Conservation (phyloP, 371 early-diverging fungal genomes). For the Sporodiniella umbellata region DNA sequence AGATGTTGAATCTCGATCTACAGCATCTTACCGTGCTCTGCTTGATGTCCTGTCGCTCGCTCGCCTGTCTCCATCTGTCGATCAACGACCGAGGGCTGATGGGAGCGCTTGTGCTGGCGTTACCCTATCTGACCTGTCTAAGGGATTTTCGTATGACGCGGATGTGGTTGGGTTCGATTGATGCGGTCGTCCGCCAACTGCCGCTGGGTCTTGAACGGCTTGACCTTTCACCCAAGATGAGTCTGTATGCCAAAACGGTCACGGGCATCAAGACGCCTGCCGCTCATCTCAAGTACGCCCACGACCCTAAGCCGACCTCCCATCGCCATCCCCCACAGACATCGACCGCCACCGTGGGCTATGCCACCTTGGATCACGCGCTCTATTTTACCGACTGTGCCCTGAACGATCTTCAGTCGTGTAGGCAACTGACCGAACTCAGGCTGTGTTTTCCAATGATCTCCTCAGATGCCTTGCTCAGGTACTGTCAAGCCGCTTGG, state of each 20-base stretch:
- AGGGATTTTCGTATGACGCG: constrained; percentile 41
- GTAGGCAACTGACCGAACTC: constrained; percentile 2
- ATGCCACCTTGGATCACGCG: background rate
- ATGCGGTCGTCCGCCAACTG: constrained; percentile 16
- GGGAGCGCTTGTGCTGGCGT: constrained; percentile 12
- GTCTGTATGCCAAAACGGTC: constrained; percentile 6
- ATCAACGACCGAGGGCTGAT: constrained; percentile 22
- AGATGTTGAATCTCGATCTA: constrained; percentile 43
- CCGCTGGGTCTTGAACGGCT: constrained; percentile 15
- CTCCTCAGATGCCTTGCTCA: background rate
- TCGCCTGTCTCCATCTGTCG: constrained; percentile 33
- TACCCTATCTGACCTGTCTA: constrained; percentile 10
- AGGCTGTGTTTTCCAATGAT: constrained; percentile 6
- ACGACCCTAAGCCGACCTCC: background rate
- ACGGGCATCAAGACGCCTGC: background rate
- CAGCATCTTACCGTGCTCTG: constrained; percentile 24
- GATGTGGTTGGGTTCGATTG: constrained; percentile 24
- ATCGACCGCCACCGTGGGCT: background rate
- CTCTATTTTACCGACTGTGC: background rate
- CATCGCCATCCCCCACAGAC: background rate
- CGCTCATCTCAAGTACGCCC: background rate
- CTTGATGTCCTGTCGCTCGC: constrained; percentile 14
- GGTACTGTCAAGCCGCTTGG: background rate
- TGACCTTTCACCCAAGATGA: constrained; percentile 30
- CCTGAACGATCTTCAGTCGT: background rate